Evolutionary conservation across 1,284 basidiomycete species (phyloP), one percentile per base, ranked within the genome.

Genomic region (Golubevia sp.): DNA sequence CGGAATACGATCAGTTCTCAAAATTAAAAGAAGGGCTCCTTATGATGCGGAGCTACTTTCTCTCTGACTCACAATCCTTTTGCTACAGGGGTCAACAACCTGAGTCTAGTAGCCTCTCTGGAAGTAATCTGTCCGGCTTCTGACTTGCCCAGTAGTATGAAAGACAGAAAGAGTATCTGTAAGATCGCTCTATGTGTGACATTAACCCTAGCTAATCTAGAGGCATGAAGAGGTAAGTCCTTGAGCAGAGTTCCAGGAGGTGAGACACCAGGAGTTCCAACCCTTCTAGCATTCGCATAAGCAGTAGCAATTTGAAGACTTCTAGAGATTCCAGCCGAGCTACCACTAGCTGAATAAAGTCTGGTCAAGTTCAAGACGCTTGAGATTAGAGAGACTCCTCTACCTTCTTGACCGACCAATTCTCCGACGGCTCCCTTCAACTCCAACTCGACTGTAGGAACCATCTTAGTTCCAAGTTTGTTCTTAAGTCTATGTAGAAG

Each of bases 381-480:
- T 0, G 90, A 85, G 65, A 92, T 91, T 62, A 86, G 86, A 71
- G 88, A 88, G 51, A 92, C 87, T 8, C 92, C 92, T n/a, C 88
- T 84, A 49, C 89, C 88, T 23, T 86, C 83, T 0, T 84, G 68
- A 1, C 91, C 90, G 49, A 93, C 84, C 50, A 91, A 88, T 79
- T 90, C 91, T 2, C 86, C 92, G 52, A 88, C 86, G 2, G 90
- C 85, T 18, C 86, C 86, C 57, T 89, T 85, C 30, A 93, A 84
- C 34, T 88, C 88, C 55, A 92, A 86, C 82, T 93, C 91, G 0
- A 91, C 91, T 0, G 91, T 93, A 0, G 91, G 92, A 7, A 93
- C 84, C 27, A 88, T 86, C 66, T 90, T 88, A 0, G 92, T 92
- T 1, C 92, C 91, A 48, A 92, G 86, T 84, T 93, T 93, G 77